These are phyloP conservation scores for Thuidium tamariscinum DNA, from an alignment of 225 moss, liverwort and hornwort genomes.

Conservation along the genomic window DNA sequence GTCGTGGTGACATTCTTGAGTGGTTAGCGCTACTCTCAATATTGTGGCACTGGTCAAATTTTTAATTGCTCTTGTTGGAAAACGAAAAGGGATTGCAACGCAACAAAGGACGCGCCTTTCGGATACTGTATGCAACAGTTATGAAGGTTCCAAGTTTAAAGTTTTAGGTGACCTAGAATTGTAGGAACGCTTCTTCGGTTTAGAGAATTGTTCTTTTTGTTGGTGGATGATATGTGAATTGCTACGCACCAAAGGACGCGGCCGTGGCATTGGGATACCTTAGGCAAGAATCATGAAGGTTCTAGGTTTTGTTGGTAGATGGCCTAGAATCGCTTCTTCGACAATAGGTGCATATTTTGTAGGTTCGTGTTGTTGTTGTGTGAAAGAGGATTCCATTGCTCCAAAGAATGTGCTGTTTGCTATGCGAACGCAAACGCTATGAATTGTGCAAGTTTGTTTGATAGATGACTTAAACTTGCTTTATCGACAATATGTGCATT, in stretches of 20 bases:
- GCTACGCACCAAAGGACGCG: neutral
- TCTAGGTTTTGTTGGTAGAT: neutral
- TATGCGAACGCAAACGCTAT: too few relatives aligned
- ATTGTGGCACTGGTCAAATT: neutral
- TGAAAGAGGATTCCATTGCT: neutral
- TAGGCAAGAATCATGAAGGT: neutral
- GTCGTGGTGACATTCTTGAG: neutral
- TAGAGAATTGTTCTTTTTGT: neutral
- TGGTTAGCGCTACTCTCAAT: neutral
- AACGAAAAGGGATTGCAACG: neutral
- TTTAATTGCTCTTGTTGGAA: neutral
- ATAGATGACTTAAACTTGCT: neutral
- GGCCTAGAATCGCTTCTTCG: neutral
- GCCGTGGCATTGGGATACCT: neutral
- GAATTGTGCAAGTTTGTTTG: neutral
- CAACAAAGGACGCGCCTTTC: neutral
- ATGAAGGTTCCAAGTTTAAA: neutral
- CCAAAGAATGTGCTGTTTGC: neutral
- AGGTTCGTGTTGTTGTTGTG: neutral
- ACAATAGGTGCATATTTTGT: neutral
- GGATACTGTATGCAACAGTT: neutral
- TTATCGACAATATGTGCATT: neutral
- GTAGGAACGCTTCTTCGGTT: neutral
- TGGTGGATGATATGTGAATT: neutral
- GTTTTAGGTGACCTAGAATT: neutral